A percentile compares a stretch with the other conserved stretches of the same genome.
Conservation (phyloP, 768 basidiomycete genomes). For the Ephemerocybe angulata region DNA sequence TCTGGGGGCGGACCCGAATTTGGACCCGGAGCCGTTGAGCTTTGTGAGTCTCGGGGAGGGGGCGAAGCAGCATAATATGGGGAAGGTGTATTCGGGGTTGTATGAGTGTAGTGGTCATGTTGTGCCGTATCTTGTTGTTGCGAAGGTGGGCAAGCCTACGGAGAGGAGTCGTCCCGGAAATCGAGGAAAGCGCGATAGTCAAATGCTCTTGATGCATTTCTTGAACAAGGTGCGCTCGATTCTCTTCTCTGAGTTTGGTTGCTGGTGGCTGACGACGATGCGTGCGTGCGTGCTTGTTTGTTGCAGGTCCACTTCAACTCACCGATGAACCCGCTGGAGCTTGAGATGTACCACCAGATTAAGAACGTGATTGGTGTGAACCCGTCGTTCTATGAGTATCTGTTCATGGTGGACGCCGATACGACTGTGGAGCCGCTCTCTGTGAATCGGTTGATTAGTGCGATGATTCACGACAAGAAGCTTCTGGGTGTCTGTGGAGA, state of each 20-base stretch:
- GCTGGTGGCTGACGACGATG: too few species aligned
- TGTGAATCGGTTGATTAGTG: constrained; percentile 87
- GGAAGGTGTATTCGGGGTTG: constrained; percentile 91
- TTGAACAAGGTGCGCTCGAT: too few species aligned
- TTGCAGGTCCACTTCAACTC: constrained; percentile 92
- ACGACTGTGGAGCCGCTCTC: constrained; percentile 91
- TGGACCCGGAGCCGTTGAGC: constrained; percentile 86
- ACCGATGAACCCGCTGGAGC: constrained; percentile 88
- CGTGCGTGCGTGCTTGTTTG: too few species aligned
- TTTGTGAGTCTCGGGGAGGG: constrained; percentile 94
- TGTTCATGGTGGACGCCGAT: constrained; percentile 95
- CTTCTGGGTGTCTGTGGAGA: constrained; percentile 97
- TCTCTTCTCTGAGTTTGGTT: too few species aligned
- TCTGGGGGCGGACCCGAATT: constrained; percentile 82
- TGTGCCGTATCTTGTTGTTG: constrained; percentile 92
- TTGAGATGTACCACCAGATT: constrained; percentile 97
- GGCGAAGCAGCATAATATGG: constrained; percentile 85
- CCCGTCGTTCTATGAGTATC: constrained; percentile 95
- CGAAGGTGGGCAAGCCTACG: constrained; percentile 92
- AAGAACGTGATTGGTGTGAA: constrained; percentile 96
- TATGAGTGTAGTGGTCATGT: constrained; percentile 95
- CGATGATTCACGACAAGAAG: constrained; percentile 76
- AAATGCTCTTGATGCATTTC: constrained; percentile 87
- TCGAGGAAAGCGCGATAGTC: constrained; percentile 92
- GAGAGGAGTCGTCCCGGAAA: constrained; percentile 92